These are phyloP conservation scores for Neurospora africana DNA, from an alignment of 495 filamentous ascomycete genomes.

Conservation along the genomic window DNA sequence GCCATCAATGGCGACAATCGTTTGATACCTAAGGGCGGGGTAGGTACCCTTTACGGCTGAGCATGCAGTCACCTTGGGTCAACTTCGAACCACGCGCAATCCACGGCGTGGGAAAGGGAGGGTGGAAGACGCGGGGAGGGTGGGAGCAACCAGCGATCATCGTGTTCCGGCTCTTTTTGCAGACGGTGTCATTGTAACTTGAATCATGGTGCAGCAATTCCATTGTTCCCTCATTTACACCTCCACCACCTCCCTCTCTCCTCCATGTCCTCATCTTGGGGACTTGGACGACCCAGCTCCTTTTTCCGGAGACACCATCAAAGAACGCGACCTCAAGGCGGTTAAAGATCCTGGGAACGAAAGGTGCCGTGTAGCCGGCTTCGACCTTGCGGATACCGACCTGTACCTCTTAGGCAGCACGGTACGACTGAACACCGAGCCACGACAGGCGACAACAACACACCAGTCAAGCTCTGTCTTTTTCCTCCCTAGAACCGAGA, in stretches of 20 bases:
- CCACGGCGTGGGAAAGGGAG: not conserved
- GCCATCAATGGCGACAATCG: not conserved
- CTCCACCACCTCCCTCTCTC: not conserved
- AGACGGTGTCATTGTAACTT: not conserved
- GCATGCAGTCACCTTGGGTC: not conserved
- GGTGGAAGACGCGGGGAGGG: not conserved
- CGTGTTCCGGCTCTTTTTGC: not conserved
- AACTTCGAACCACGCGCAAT: not conserved
- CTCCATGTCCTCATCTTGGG: not conserved
- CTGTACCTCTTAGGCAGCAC: not conserved
- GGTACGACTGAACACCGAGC: not conserved
- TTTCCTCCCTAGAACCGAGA: not conserved
- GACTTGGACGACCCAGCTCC: not conserved
- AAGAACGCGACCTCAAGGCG: not conserved
- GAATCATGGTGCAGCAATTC: not conserved
- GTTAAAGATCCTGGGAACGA: not conserved
- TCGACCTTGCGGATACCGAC: not conserved
- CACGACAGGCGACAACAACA: not conserved
- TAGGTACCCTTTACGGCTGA: not conserved
- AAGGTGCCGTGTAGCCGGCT: not conserved
- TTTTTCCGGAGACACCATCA: not conserved
- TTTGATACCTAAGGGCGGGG: not conserved
- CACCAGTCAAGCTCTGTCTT: not conserved
- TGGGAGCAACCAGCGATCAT: not conserved
- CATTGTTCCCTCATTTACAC: not conserved